Evolutionary conservation across 192 early-diverging fungal species (phyloP), one percentile per base, ranked within the genome.

Genomic region (Irineochytrium annulatum): DNA sequence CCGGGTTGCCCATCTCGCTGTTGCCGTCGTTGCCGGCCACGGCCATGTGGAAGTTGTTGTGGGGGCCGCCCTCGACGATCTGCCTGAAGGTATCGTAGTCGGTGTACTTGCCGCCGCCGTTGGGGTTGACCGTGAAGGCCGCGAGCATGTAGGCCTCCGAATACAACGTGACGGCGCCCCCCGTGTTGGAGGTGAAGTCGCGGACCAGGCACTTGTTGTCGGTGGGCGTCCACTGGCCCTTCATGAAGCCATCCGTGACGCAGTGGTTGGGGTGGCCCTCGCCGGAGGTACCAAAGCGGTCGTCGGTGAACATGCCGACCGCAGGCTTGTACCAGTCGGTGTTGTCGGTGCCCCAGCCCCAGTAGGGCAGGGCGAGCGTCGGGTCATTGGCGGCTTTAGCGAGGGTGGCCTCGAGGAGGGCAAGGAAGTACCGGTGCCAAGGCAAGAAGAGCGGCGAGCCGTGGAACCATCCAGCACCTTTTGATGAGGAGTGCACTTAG

Each of bases 321-420:
- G 49, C 20, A 26, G 51, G 13, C 1, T 27, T 20, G 16, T n/a
- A n/a, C 61, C 61, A 63, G 0, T 17, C 33, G 19, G 39, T 22
- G 14, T 52, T 19, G 31, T 64, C 41, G 31, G 53, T 44, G 34
- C 26, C 52, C 86, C 86, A 88, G 73, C 82, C 81, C 82, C 82
- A 86, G 78, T 84, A 88, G 13, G 80, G 82, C 31, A 84, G 51
- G 16, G 77, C 65, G 1, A 75, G 70, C 17, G 57, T 62, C 8
- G 53, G 24, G 17, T 73, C 62, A 14, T 37, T 41, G 57, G 67
- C 60, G 0, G 51, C 26, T n/a, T 35, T 32, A 22, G 57, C 33
- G 43, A 76, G 13, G 32, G 48, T 43, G 46, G 53, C 19, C 34
- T 71, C 74, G 16, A 63, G 41, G 16, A 57, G 20, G 28, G 28